Base-by-base conservation (phyloP, 1,284 basidiomycete genomes). In the Anthracocystis panici-leucophaei region DNA sequence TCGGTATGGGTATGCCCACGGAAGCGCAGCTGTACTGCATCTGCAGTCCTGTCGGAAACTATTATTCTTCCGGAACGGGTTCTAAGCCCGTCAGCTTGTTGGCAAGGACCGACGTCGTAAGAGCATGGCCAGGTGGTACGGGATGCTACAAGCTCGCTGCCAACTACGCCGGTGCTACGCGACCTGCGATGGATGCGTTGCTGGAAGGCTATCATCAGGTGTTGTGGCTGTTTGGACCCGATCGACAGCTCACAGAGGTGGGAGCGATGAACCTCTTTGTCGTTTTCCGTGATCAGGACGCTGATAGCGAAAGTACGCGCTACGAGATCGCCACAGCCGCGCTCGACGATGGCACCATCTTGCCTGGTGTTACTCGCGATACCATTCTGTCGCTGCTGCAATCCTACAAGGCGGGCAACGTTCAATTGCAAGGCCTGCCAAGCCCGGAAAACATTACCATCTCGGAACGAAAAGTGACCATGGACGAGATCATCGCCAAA, bases 321-420 rank as follows among this genome's bases (percentile, higher is more conserved):
- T 75, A 75, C 67, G 56, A 73, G 44, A 33, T 78, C 23, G 70
- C 67, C 49, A 96, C 95, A 0, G 72, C 75, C 9, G 59, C 63
- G 14, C 61, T 77, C 14, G 67, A 71, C 21, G 75, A 93, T 80
- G 94, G 95, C 58, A 92, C 68, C 45, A 94, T 98, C 82, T 91
- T 99, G n/a, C 95, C 96, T n/a, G 96, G 96, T 71, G 92, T 99
- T 27, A 97, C 95, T 4, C 92, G 96, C 72, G 94, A 97, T 86
- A 65, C 68, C 9, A 91, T 96, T 44, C 89, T 98, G 46, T 83
- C 89, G 10, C 90, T 98, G 54, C 56, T 72, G 7, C 57, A 63
- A 45, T 90, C 89, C 10, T 94, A 97, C 84, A 84, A 87, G 3
- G 86, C 87, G 2, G 88, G 90, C 1, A 90, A 92, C 54, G 84